phyloP scores from a whole-genome alignment of 2,329 filamentous ascomycete species.

The Scedosporium minutisporum region DNA sequence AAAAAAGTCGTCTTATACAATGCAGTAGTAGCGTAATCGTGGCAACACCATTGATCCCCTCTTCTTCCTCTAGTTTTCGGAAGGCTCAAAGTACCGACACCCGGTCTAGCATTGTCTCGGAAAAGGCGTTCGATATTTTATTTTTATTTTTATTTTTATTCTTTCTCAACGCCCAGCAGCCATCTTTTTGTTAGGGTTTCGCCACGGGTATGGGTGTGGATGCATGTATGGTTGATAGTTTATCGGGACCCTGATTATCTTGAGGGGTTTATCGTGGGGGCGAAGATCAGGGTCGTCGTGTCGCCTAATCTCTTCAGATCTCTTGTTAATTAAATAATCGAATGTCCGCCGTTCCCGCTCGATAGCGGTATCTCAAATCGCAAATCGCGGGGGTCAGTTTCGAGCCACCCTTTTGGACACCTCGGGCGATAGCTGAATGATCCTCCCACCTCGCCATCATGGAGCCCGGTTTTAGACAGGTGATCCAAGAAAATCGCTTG shows the following conservation, averaged over 20 bases:
- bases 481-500: neutral
- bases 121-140: neutral
- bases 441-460: neutral
- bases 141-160: no score
- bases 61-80: neutral
- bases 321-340: neutral
- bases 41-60: neutral
- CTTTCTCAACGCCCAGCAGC: no score
- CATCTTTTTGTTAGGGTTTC: no score
- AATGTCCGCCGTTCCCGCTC: neutral
- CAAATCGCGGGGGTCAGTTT: neutral
- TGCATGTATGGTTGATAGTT: no score
- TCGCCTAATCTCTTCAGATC: neutral
- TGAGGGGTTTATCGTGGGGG: neutral
- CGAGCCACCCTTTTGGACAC: neutral
- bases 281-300: neutral
- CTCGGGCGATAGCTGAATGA: neutral
- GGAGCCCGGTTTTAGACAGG: neutral
- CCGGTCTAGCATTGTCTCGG: neutral
- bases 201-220: no score
- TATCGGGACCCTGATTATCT: neutral
- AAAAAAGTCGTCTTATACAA: no score
- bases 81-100: neutral
- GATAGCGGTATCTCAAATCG: neutral
- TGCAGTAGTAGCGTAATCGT: neutral